Conservation (phyloP, 371 early-diverging fungal species). For the Rhizopus sp. region DNA sequence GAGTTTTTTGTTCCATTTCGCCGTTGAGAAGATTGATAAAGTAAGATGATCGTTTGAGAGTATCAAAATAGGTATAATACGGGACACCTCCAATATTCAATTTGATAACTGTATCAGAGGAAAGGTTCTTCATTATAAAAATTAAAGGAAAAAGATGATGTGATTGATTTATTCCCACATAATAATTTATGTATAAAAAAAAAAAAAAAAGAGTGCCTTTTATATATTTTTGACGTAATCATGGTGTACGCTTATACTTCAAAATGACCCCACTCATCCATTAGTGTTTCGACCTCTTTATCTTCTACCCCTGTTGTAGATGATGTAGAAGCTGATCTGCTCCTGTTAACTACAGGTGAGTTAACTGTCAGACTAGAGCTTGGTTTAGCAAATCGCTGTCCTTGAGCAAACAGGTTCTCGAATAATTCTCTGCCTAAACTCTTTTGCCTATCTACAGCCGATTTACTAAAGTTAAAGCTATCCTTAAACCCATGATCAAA, state of each 20-base stretch:
- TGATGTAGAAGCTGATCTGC: constrained; percentile 11
- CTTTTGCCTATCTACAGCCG: constrained; percentile 53
- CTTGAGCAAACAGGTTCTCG: constrained; percentile 59
- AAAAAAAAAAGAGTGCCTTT: background rate
- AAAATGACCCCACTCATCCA: constrained; percentile 43
- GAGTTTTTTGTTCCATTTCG: background rate
- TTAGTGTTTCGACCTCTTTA: constrained; percentile 38
- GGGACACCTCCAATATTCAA: constrained; percentile 2
- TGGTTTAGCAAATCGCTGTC: constrained; percentile 48
- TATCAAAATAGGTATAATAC: background rate
- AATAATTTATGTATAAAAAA: background rate
- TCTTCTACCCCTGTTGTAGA: constrained; percentile 17
- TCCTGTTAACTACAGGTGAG: constrained; percentile 2
- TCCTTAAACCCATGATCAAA: constrained; percentile 66
- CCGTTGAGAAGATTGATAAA: constrained; percentile 2
- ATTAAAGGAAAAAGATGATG: background rate
- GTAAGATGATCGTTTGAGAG: background rate
- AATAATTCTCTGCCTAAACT: constrained; percentile 60
- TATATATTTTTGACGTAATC: too few relatives aligned
- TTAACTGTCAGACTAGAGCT: constrained; percentile 4
- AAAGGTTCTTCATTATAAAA: background rate
- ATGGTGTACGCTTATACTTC: constrained; percentile 22
- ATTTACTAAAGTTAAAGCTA: constrained; percentile 67
- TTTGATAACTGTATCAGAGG: background rate
- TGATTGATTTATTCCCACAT: background rate